A percentile compares a stretch with the other conserved stretches of the same genome.
phyloP scores from a whole-genome alignment of 2,329 filamentous ascomycete genomes.

The Penicillium sp. region DNA sequence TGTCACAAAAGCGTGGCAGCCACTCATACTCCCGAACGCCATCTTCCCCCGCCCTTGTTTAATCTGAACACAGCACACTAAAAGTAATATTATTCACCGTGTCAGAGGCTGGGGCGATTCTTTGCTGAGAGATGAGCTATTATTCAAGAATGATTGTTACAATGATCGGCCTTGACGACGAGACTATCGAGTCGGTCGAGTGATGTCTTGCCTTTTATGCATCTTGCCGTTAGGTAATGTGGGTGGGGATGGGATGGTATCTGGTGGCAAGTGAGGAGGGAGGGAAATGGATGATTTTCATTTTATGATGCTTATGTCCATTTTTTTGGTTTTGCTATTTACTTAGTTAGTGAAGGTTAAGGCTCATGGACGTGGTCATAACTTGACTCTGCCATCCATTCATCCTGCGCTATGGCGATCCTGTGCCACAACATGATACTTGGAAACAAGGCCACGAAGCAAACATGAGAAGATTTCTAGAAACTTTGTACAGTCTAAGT shows the following conservation, averaged over 20 bases:
- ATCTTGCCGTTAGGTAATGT: constrained; percentile 1
- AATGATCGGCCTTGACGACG: background rate
- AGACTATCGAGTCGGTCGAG: background rate
- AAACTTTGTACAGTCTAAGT: background rate
- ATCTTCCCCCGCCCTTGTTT: background rate
- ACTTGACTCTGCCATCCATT: background rate
- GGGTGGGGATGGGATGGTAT: background rate
- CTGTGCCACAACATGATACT: background rate
- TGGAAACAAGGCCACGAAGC: background rate
- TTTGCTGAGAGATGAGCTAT: background rate
- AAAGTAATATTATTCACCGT: constrained; percentile 4
- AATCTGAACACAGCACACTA: constrained; percentile 12
- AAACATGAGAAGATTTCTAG: constrained; percentile 7
- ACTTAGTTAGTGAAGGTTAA: background rate
- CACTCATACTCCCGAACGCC: background rate
- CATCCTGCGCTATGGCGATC: background rate
- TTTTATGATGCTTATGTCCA: background rate
- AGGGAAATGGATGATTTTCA: background rate
- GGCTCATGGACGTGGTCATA: background rate
- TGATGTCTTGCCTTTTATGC: background rate
- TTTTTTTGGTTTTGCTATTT: background rate
- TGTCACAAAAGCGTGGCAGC: constrained; percentile 16
- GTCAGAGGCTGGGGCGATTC: constrained; percentile 2
- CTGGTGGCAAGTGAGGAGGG: background rate
- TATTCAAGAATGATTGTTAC: background rate